These are phyloP conservation scores for Candida pseudoglaebosa DNA, from an alignment of 805 yeast species.

Conservation along the genomic window DNA sequence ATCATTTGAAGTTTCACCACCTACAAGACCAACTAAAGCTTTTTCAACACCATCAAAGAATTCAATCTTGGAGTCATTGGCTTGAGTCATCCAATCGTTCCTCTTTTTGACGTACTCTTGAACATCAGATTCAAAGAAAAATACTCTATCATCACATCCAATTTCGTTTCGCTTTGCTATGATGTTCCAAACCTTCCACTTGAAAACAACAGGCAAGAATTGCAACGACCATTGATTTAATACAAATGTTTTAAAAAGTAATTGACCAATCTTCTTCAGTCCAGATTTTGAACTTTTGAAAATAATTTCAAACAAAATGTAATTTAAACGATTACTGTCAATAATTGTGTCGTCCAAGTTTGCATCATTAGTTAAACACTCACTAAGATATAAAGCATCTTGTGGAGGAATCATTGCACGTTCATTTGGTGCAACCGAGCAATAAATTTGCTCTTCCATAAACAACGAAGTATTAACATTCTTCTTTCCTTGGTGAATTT, in stretches of 20 bases:
- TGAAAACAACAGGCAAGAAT: constrained; percentile 40
- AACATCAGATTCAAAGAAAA: constrained; percentile 29
- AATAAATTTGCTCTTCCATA: constrained; percentile 57
- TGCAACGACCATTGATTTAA: constrained; percentile 58
- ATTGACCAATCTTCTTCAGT: constrained; percentile 52
- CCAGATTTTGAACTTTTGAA: constrained; percentile 43
- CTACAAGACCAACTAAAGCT: constrained; percentile 54
- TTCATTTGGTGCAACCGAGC: constrained; percentile 37
- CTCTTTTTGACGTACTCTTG: constrained; percentile 35
- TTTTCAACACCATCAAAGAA: constrained; percentile 51
- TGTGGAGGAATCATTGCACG: constrained; percentile 60
- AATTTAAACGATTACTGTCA: constrained; percentile 23
- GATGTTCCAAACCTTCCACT: constrained; percentile 40
- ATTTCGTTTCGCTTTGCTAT: constrained; percentile 18
- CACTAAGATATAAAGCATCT: constrained; percentile 41
- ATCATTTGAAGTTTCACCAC: constrained; percentile 46
- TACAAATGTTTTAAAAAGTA: constrained; percentile 56
- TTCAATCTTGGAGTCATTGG: constrained; percentile 47
- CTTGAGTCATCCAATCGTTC: constrained; percentile 36
- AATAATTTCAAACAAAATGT: constrained; percentile 22
- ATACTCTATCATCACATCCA: constrained; percentile 29
- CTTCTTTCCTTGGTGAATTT: constrained; percentile 30
- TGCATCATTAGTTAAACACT: constrained; percentile 14
- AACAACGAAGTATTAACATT: constrained; percentile 36
- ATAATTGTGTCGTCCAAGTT: constrained; percentile 24